These are phyloP conservation scores for Escallonia herrerae DNA, from an alignment of 129 eudicot species.

Conservation along the genomic window DNA sequence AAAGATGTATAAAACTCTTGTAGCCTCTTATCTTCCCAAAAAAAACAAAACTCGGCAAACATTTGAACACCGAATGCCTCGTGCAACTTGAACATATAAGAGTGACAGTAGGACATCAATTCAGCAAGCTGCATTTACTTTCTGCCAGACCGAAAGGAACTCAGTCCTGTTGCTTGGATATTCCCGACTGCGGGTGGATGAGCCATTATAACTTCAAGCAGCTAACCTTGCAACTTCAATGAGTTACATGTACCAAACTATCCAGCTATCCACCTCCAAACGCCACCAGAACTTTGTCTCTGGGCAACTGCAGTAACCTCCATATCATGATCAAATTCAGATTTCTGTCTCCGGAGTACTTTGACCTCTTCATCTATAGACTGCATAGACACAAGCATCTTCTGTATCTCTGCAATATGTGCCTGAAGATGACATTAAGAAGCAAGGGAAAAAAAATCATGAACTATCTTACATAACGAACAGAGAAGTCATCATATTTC, in stretches of 20 bases:
- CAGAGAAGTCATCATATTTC: background rate
- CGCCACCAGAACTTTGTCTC: conserved; percentile 73
- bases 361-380: conserved; percentile 83
- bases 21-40: too few relatives aligned
- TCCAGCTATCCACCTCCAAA: conserved; percentile 74
- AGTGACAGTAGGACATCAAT: too few relatives aligned
- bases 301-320: conserved; percentile 41
- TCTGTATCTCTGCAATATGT: conserved; percentile 72
- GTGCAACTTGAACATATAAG: too few relatives aligned
- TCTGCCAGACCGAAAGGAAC: too few relatives aligned
- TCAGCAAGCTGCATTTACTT: too few relatives aligned
- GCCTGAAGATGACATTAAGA: conserved; percentile 44
- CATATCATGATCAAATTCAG: conserved; percentile 66
- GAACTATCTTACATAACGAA: too few relatives aligned
- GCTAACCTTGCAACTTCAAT: conserved; percentile 14
- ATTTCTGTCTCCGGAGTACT: conserved; percentile 58
- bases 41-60: too few relatives aligned
- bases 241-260: conserved; percentile 15
- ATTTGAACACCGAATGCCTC: too few relatives aligned
- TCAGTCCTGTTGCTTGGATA: too few relatives aligned
- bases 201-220: too few relatives aligned
- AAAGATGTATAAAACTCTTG: too few relatives aligned
- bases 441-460: background rate
- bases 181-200: too few relatives aligned
- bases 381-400: conserved; percentile 62